Percentiles rank a stretch among this genome's conserved stretches.
Conservation (phyloP, 495 filamentous ascomycete genomes). For the Neurospora africana region DNA sequence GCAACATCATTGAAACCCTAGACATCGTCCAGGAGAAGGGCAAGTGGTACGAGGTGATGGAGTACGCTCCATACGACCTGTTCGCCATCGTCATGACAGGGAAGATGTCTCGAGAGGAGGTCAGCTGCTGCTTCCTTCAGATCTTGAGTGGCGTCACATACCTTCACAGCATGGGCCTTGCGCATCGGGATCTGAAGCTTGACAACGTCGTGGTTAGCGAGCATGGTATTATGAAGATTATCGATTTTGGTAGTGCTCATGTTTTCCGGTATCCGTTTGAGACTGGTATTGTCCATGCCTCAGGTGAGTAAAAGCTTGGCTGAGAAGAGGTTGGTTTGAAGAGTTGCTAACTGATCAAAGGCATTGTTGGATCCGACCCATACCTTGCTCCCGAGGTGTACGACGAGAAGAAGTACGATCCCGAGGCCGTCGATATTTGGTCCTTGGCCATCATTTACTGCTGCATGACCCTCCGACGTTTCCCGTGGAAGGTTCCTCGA, state of each 20-base stretch:
- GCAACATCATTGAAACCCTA: constrained; percentile 96
- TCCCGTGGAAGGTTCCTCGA: constrained; percentile 94
- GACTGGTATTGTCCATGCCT: constrained; percentile 74
- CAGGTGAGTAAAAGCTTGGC: constrained; percentile 48
- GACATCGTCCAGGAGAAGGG: constrained; percentile 94
- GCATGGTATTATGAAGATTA: constrained; percentile 98
- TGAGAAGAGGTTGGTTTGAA: not conserved
- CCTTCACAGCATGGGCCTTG: constrained; percentile 88
- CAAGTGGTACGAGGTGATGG: constrained; percentile 99
- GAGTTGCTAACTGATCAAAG: constrained; percentile 34
- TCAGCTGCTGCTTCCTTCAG: constrained; percentile 84
- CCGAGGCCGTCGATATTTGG: constrained; percentile 91
- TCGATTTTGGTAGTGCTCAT: constrained; percentile 96
- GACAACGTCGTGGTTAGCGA: constrained; percentile 98
- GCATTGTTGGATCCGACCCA: constrained; percentile 94
- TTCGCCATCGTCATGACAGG: constrained; percentile 99
- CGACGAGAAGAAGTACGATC: constrained; percentile 88
- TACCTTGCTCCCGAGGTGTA: constrained; percentile 97
- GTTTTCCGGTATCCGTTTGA: constrained; percentile 98
- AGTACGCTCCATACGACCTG: constrained; percentile 94
- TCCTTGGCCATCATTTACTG: constrained; percentile 97
- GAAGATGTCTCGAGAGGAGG: constrained; percentile 89
- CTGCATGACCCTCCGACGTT: constrained; percentile 93
- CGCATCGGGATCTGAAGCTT: constrained; percentile 91
- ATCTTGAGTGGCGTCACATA: constrained; percentile 97